Conservation (phyloP, 2,329 filamentous ascomycete species). For the Fusarium sp. region DNA sequence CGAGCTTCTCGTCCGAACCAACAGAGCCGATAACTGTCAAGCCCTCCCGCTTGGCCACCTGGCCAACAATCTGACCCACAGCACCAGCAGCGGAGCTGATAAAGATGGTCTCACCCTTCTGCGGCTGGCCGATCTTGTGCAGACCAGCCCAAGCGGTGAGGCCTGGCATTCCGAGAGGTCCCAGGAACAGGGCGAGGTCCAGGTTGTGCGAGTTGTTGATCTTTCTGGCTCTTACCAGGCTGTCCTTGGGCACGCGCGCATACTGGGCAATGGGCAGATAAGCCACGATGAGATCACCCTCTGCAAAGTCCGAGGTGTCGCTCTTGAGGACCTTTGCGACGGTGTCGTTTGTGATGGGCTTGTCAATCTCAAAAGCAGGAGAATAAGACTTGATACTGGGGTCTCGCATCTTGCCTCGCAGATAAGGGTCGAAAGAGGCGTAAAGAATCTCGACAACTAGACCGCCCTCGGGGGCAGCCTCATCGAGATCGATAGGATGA, state of each 20-base stretch:
- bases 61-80: conserved; percentile 85
- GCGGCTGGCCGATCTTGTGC: conserved; percentile 71
- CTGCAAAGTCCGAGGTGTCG: conserved; percentile 69
- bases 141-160: conserved; percentile 79
- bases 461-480: conserved; percentile 69
- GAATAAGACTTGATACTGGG: conserved; percentile 71
- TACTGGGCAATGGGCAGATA: conserved; percentile 77
- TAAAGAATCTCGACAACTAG: conserved; percentile 79
- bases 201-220: conserved; percentile 78
- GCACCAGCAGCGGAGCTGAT: conserved; percentile 83
- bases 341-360: conserved; percentile 72
- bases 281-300: conserved; percentile 74
- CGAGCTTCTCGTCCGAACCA: conserved; percentile 82
- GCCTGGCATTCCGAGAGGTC: conserved; percentile 72
- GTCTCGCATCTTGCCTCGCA: conserved; percentile 81
- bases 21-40: conserved; percentile 84
- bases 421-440: conserved; percentile 86
- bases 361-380: conserved; percentile 64
- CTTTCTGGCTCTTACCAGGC: conserved; percentile 56
- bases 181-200: conserved; percentile 76
- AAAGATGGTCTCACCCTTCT: conserved; percentile 81
- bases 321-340: conserved; percentile 80
- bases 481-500: conserved; percentile 71
- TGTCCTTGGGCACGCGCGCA: conserved; percentile 60
- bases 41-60: conserved; percentile 85